These are phyloP conservation scores for Termitomyces sp. DNA, from an alignment of 768 basidiomycete genomes.

Conservation along the genomic window DNA sequence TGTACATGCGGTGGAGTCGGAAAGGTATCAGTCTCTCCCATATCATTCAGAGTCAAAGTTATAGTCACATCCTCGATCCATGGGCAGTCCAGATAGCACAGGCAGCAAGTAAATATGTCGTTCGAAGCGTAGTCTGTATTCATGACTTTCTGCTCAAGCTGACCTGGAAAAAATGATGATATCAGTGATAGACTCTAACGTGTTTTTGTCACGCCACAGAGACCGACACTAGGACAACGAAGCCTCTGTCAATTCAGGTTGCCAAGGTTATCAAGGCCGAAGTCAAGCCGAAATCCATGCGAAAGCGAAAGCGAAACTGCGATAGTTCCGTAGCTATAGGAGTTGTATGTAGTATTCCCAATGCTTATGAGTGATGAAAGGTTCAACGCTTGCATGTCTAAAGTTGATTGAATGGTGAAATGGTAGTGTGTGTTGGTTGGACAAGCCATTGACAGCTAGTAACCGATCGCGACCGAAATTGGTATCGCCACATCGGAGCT, in stretches of 20 bases:
- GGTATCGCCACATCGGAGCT: slow-evolving; percentile 2
- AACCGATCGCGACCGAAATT: background rate
- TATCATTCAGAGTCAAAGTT: background rate
- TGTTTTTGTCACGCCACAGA: slow-evolving; percentile 1
- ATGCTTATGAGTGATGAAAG: background rate
- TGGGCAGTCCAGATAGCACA: background rate
- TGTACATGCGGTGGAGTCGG: background rate
- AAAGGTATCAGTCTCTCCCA: background rate
- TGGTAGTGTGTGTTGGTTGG: background rate
- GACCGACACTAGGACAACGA: background rate
- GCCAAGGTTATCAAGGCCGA: background rate
- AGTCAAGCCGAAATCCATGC: background rate
- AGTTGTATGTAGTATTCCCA: background rate
- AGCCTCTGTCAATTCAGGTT: background rate
- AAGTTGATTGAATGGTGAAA: background rate
- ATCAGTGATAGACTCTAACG: slow-evolving; percentile 6
- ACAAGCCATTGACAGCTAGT: background rate
- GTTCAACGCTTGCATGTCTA: background rate
- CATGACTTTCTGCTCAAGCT: background rate
- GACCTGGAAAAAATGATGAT: background rate
- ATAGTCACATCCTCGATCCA: background rate
- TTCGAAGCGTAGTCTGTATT: background rate
- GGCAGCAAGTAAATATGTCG: background rate
- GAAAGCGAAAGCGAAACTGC: background rate
- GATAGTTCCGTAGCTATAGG: slow-evolving; percentile 2